Evolutionary conservation across 306 rosid species (phyloP), one percentile per base, ranked within the genome.

Genomic region (Alnus glutinosa): DNA sequence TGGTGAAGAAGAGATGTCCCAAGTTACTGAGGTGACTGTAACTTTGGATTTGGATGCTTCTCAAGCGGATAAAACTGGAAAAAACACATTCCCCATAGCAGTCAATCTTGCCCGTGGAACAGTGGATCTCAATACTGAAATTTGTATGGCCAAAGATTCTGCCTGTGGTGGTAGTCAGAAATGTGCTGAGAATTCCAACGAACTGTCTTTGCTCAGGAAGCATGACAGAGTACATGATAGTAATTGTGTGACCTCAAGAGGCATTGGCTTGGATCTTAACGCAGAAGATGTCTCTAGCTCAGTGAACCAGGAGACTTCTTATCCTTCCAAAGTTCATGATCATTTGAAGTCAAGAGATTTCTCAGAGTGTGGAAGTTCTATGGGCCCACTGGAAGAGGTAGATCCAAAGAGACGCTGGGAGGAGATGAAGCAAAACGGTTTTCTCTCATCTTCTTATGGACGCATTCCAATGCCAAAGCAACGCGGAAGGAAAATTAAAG

Each of bases 401-500:
- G 98, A 96, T 85, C 78, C 97, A 3, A 83, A 90, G 81, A 86
- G 73, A 42, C 67, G 85, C 34, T 96, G 99, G 98, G 87, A 79
- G 85, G 89, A 91, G 86, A 96, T 91, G 96, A 96, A 91, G 89
- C 93, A 90, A 77, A 90, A 93, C 54, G 98, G 99, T 55, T 96
- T 90, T 84, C 87, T 92, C 73, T 96, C 99, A 13, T 79, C 97
- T n/a, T 52, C 93, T 79, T 89, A 89, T 78, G 98, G 94, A 66
- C 97, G 99, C 52, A 89, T 93, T 78, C 99, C 99, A 4, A 77
- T 90, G 58, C 97, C 96, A 32, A 96, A 91, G 82, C 90, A 85
- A 82, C 94, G 96, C 18, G 90, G 86, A 34, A 88, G 95, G 81
- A 93, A 88, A 78, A 88, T 87, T 78, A 96, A 90, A 86, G 87